A percentile compares a stretch with the other conserved stretches of the same genome.
Evolutionary conservation across 192 early-diverging fungal species (phyloP).

Genomic region (Jimgerdemannia flammicorona): DNA sequence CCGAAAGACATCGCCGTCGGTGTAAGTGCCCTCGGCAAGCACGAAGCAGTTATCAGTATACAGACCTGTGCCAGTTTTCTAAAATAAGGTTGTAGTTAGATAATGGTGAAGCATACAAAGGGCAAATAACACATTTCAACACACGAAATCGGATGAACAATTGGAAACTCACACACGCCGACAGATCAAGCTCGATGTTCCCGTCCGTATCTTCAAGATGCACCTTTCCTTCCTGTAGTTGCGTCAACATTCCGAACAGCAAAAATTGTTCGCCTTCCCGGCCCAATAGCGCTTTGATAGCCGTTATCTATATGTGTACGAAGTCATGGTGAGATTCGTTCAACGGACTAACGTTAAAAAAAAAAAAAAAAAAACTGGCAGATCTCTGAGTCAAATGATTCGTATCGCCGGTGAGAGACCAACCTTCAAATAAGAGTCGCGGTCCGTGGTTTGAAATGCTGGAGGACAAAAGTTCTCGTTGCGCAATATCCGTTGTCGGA

Average conservation of each 20-base stretch:
- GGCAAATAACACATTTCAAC: background rate
- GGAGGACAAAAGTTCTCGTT: conserved; percentile 76
- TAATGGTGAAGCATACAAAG: background rate
- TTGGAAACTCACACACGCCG: conserved; percentile 37
- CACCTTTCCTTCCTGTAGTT: conserved; percentile 73
- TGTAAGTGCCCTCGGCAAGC: conserved; percentile 76
- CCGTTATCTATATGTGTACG: conserved; percentile 51
- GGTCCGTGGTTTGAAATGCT: conserved; percentile 35
- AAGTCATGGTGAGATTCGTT: conserved; percentile 2
- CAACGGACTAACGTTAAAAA: too few species aligned
- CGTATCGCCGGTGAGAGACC: background rate
- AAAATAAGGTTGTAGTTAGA: conserved; percentile 8
- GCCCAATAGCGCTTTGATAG: conserved; percentile 79
- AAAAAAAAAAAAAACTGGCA: background rate
- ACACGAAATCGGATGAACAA: background rate
- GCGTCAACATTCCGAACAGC: conserved; percentile 87
- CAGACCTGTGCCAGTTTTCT: conserved; percentile 56
- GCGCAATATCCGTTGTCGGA: conserved; percentile 76
- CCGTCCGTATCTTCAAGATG: conserved; percentile 83
- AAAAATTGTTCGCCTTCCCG: conserved; percentile 62
- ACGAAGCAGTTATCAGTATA: conserved; percentile 88
- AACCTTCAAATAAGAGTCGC: conserved; percentile 24
- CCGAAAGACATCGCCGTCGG: conserved; percentile 62
- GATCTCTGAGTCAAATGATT: background rate
- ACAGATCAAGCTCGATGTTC: conserved; percentile 72